These are phyloP conservation scores for Rutidosis leptorrhynchoides DNA, from an alignment of 129 eudicot species.

Conservation along the genomic window DNA sequence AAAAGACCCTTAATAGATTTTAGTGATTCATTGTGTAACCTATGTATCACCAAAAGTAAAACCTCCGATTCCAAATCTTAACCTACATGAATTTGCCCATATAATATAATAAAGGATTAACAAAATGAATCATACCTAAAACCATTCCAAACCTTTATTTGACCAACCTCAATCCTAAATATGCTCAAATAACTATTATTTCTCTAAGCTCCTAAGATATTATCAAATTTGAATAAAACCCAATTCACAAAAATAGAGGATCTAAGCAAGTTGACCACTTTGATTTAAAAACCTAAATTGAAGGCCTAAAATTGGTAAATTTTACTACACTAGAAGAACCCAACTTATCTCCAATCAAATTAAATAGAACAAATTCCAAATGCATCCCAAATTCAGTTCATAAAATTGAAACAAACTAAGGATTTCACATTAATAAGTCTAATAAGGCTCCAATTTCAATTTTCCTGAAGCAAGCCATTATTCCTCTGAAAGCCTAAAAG, in stretches of 20 bases:
- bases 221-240: slow-evolving; percentile 1
- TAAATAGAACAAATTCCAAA: neutral
- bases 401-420: neutral
- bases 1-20: slow-evolving; percentile 1
- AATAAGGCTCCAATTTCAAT: neutral
- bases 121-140: neutral
- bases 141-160: neutral
- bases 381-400: neutral
- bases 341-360: slow-evolving; percentile 8
- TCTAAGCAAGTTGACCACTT: neutral
- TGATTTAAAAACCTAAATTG: neutral
- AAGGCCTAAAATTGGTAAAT: neutral
- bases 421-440: neutral
- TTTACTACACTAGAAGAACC: slow-evolving; percentile 1
- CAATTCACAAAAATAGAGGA: slow-evolving; percentile 4
- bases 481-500: too few species aligned
- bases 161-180: slow-evolving; percentile 1
- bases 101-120: neutral
- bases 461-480: neutral
- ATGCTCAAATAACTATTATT: neutral
- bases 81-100: neutral
- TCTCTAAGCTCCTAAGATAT: neutral
- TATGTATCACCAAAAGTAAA: neutral
- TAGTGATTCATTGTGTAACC: neutral
- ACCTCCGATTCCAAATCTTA: neutral